Conservation (phyloP, 2,329 filamentous ascomycete genomes). For the Sarocladium strictum region DNA sequence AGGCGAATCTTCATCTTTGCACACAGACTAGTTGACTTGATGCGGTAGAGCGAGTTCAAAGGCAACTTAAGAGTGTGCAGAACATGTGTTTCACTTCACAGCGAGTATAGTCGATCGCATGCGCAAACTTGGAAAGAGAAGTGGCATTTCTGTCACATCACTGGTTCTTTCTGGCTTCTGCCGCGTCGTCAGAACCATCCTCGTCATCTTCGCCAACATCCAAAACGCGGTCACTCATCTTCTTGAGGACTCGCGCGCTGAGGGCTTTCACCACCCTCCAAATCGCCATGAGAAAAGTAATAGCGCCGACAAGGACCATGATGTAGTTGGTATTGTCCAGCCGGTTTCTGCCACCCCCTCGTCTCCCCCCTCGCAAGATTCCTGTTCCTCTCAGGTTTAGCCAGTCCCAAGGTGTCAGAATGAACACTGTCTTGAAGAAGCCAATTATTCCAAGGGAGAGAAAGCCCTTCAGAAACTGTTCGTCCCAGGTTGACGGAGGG, state of each 20-base stretch:
- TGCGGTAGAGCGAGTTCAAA: constrained; percentile 65
- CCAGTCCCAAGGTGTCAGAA: constrained; percentile 70
- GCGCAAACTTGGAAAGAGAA: neutral
- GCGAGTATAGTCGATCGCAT: neutral
- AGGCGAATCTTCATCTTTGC: constrained; percentile 64
- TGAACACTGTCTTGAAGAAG: constrained; percentile 72
- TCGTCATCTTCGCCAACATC: constrained; percentile 64
- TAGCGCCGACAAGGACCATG: constrained; percentile 72
- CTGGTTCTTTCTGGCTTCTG: constrained; percentile 29
- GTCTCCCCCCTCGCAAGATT: constrained; percentile 44
- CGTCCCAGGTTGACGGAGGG: constrained; percentile 58
- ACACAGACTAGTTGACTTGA: constrained; percentile 95
- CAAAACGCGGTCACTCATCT: constrained; percentile 71
- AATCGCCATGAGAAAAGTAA: constrained; percentile 75
- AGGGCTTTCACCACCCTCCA: constrained; percentile 76
- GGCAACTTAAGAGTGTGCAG: constrained; percentile 98
- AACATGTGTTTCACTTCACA: constrained; percentile 13
- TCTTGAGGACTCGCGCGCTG: constrained; percentile 67
- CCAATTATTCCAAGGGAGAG: constrained; percentile 85
- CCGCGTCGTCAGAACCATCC: constrained; percentile 50
- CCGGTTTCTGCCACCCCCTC: constrained; percentile 63
- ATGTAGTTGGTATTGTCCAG: constrained; percentile 74
- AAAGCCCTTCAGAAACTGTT: constrained; percentile 85
- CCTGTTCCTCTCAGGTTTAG: constrained; percentile 64
- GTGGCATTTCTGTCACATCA: constrained; percentile 16